Evolutionary conservation across 495 filamentous ascomycete genomes (phyloP).

Genomic region (Penicillium paxilli): DNA sequence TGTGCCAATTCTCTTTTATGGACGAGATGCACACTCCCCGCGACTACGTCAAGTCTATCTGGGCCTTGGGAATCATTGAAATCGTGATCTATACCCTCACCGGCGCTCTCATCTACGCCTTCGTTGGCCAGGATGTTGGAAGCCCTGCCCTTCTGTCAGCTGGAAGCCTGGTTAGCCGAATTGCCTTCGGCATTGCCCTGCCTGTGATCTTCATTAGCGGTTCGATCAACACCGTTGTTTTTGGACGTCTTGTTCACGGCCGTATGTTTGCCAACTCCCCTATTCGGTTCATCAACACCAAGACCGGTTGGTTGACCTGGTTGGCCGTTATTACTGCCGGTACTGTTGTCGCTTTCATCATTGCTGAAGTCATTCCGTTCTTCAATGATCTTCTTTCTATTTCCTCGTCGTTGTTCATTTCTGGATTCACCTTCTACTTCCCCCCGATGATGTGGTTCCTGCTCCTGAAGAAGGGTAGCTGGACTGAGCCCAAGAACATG

Average conservation of each 20-base stretch:
- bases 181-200: conserved; percentile 57
- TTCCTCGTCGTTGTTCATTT: conserved; percentile 39
- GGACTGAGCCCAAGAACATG: conserved; percentile 26
- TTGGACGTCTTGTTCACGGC: conserved; percentile 58
- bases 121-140: conserved; percentile 57
- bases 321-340: conserved; percentile 47
- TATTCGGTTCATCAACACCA: conserved; percentile 33
- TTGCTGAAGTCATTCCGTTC: conserved; percentile 65
- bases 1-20: conserved; percentile 54
- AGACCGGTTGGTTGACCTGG: conserved; percentile 52
- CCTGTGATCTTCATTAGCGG: conserved; percentile 52
- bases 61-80: conserved; percentile 54
- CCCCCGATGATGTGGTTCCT: conserved; percentile 60
- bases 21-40: conserved; percentile 43
- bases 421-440: conserved; percentile 16
- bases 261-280: conserved; percentile 49
- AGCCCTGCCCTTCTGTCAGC: conserved; percentile 66
- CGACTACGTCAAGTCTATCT: conserved; percentile 60
- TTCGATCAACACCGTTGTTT: conserved; percentile 57
- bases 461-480: conserved; percentile 39
- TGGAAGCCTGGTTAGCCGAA: conserved; percentile 54
- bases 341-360: conserved; percentile 59
- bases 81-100: conserved; percentile 64
- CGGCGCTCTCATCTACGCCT: conserved; percentile 63
- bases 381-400: conserved; percentile 59